These are phyloP conservation scores for Gonapodya sp. DNA, from an alignment of 192 early-diverging fungal species.

Conservation along the genomic window DNA sequence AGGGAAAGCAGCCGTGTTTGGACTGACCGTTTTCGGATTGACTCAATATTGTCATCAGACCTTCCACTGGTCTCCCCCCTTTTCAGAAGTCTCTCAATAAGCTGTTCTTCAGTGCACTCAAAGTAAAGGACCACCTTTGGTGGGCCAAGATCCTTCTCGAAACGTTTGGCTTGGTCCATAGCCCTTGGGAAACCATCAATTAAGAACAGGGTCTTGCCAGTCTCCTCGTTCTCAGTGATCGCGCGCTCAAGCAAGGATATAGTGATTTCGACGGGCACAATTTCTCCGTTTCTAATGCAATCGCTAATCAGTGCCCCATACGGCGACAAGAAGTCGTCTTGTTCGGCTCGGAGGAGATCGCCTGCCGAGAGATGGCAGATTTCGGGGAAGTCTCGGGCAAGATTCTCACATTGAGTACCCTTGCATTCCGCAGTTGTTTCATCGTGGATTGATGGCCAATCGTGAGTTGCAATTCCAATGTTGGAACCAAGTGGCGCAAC, in stretches of 20 bases:
- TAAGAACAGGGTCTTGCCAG: slow-evolving; percentile 53
- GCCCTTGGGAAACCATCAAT: slow-evolving; percentile 96
- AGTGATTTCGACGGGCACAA: slow-evolving; percentile 94
- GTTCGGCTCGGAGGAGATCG: slow-evolving; percentile 88
- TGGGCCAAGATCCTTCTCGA: slow-evolving; percentile 72
- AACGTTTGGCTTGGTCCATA: slow-evolving; percentile 85
- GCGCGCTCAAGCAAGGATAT: slow-evolving; percentile 82
- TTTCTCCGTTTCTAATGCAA: slow-evolving; percentile 86
- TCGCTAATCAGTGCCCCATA: slow-evolving; percentile 86
- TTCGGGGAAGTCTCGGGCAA: slow-evolving; percentile 86
- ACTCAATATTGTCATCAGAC: slow-evolving; percentile 89
- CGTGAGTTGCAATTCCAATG: not conserved
- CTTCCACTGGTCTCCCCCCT: slow-evolving; percentile 91
- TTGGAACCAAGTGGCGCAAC: not conserved
- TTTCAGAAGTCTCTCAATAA: slow-evolving; percentile 83
- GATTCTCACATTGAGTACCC: slow-evolving; percentile 85
- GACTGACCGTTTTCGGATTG: slow-evolving; percentile 73
- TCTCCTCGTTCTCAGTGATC: slow-evolving; percentile 61
- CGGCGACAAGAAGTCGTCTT: slow-evolving; percentile 65
- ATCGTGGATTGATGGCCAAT: not conserved
- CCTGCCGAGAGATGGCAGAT: slow-evolving; percentile 90
- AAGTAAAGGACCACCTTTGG: slow-evolving; percentile 78
- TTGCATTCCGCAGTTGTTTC: slow-evolving; percentile 19
- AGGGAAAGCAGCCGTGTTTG: not conserved
- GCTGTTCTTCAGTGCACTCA: slow-evolving; percentile 87